phyloP scores from a whole-genome alignment of 352 stramenopile genomes.

The Pythium rishiriense region DNA sequence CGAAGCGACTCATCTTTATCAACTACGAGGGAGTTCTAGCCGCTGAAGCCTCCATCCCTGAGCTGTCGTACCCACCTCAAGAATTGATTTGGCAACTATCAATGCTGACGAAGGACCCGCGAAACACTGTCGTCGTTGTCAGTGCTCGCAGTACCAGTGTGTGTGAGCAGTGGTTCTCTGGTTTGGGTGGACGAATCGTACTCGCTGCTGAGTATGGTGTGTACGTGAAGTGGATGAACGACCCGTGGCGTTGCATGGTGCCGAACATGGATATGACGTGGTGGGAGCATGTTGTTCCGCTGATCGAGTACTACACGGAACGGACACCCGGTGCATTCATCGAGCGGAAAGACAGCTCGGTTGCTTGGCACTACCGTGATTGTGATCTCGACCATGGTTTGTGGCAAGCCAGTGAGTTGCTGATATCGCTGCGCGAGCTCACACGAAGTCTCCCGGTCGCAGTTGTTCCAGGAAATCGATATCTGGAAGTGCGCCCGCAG shows the following conservation, averaged over 20 bases:
- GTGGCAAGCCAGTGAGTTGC: conserved; percentile 90
- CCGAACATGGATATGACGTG: conserved; percentile 78
- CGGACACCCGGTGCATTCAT: conserved; percentile 83
- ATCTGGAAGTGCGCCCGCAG: conserved; percentile 74
- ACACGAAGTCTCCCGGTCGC: conserved; percentile 70
- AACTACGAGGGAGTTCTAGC: conserved; percentile 91
- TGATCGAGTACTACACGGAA: conserved; percentile 85
- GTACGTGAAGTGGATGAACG: conserved; percentile 77
- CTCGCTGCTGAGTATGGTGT: conserved; percentile 79
- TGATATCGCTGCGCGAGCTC: conserved; percentile 76
- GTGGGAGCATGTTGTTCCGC: conserved; percentile 76
- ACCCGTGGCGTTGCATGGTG: conserved; percentile 79
- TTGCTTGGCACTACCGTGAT: conserved; percentile 91
- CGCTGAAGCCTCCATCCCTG: conserved; percentile 79
- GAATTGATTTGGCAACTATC: conserved; percentile 84
- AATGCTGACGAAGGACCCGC: conserved; percentile 72
- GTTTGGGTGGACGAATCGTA: conserved; percentile 60
- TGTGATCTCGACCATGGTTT: conserved; percentile 85
- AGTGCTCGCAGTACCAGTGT: conserved; percentile 66
- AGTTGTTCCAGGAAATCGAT: conserved; percentile 73
- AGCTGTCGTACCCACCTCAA: conserved; percentile 84
- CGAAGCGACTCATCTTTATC: conserved; percentile 76
- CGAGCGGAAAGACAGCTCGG: conserved; percentile 81
- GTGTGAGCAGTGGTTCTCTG: conserved; percentile 81
- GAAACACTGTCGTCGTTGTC: conserved; percentile 79